phyloP scores from a whole-genome alignment of 257 asterid species.

The Verbena officinalis region DNA sequence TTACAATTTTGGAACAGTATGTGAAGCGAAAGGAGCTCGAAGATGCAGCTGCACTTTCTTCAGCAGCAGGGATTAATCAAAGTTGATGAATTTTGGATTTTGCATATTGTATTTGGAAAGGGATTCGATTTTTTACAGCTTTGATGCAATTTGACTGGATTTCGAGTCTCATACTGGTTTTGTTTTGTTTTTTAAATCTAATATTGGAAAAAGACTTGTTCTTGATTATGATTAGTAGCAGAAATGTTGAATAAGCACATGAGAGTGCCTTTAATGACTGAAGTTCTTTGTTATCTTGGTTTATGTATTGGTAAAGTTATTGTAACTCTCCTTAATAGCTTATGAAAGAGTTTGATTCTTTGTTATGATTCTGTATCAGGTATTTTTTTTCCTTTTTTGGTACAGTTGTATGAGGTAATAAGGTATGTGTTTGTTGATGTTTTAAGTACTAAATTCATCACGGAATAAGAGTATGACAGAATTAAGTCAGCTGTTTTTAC shows the following conservation, averaged over 20 bases:
- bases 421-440: no score
- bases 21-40: constrained; percentile 68
- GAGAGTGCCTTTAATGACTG: background rate
- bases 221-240: background rate
- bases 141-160: constrained; percentile 17
- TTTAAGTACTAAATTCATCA: no score
- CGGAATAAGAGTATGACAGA: no score
- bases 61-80: constrained; percentile 31
- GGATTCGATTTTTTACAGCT: background rate
- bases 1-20: constrained; percentile 71
- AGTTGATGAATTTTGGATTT: constrained; percentile 32
- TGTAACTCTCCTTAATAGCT: no score
- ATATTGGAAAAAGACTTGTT: background rate
- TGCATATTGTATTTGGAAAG: constrained; percentile 3
- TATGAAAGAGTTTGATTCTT: no score
- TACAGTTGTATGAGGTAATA: no score
- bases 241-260: constrained; percentile 18
- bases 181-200: background rate
- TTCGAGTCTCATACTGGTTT: constrained; percentile 9
- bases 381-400: no score
- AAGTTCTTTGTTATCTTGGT: background rate
- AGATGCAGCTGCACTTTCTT: constrained; percentile 24
- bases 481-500: no score
- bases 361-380: no score
- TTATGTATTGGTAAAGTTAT: no score